Evolutionary conservation across 1,139 yeast genomes (phyloP), one percentile per base, ranked within the genome.

Genomic region (Candida smagusa): DNA sequence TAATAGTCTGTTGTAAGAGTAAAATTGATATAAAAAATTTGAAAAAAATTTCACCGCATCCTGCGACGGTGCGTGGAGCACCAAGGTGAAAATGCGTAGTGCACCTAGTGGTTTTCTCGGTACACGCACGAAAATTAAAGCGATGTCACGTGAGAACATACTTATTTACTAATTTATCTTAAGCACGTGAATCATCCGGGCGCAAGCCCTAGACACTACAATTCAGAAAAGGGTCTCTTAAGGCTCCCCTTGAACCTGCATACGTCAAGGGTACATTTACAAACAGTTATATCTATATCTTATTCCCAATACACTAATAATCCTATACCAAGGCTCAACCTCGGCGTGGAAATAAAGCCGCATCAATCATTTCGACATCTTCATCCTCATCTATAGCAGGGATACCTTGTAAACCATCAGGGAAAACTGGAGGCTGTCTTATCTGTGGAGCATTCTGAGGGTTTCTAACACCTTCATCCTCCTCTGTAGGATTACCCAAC

Each of bases 361-460:
- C 65, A 8, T 55, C 52, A 35, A 59, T 63, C 68, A 65, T 64
- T 34, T 65, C 70, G 21, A 56, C 54, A 41, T 68, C 74, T 36
- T 63, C 69, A 35, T 59, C 68, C 25, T 54, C 58, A 41, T 61
- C 55, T 9, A 58, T 50, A 22, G 53, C 47, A 23, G 64, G 65
- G 12, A 59, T 52, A 1, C 49, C 45, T 34, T 53, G 53, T 30
- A 58, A 60, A 11, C 56, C 65, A 42, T 50, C 56, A 2, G 67
- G 67, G 41, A 70, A 70, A 2, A 68, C 72, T 5, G 75, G 65
- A 6, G 72, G 72, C 41, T 69, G 75, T 23, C 52, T 50, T 9
- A 69, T 65, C 33, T 68, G 75, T 2, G 75, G 76, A 6, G 74
- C 75, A 49, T 68, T 63, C 11, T 39, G 44, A 11, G 35, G 31